phyloP scores from a whole-genome alignment of 2,329 filamentous ascomycete genomes.

The Lachnellula occidentalis region DNA sequence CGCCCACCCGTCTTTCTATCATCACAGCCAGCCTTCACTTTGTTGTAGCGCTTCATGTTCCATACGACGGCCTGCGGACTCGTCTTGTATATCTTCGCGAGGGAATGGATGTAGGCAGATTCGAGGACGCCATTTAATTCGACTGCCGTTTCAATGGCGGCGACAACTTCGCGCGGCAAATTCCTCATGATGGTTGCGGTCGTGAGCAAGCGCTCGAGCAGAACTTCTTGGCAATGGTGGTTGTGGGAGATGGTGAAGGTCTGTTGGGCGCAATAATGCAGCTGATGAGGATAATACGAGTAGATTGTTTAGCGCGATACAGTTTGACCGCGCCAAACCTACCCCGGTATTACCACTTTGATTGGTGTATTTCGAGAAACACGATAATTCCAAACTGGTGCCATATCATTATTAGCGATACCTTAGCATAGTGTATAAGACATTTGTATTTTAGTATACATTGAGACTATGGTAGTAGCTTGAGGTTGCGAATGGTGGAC shows the following conservation, averaged over 20 bases:
- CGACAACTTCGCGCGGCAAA: slow-evolving; percentile 3
- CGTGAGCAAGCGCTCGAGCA: neutral
- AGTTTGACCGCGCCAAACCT: too few species aligned
- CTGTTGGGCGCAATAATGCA: too few species aligned
- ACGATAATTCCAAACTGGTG: too few species aligned
- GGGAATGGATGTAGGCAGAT: slow-evolving; percentile 8
- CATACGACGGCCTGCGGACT: slow-evolving; percentile 8
- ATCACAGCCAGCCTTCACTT: slow-evolving; percentile 6
- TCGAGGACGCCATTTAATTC: slow-evolving; percentile 8
- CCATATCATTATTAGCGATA: too few species aligned
- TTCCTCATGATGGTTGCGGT: neutral
- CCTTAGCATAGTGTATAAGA: too few species aligned
- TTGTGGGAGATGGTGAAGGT: neutral
- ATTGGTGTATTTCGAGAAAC: too few species aligned
- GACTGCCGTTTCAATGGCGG: slow-evolving; percentile 7
- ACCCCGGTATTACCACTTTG: too few species aligned
- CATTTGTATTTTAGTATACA: too few species aligned
- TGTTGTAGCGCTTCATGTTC: slow-evolving; percentile 9
- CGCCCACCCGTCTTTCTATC: slow-evolving; percentile 6
- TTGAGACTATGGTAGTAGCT: too few species aligned
- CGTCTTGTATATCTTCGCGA: slow-evolving; percentile 11
- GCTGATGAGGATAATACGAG: too few species aligned
- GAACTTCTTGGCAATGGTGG: neutral
- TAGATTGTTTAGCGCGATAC: too few species aligned
- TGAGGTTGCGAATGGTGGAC: too few species aligned